Evolutionary conservation across 2,329 filamentous ascomycete species (phyloP).

Genomic region (Cryphonectria radicalis): DNA sequence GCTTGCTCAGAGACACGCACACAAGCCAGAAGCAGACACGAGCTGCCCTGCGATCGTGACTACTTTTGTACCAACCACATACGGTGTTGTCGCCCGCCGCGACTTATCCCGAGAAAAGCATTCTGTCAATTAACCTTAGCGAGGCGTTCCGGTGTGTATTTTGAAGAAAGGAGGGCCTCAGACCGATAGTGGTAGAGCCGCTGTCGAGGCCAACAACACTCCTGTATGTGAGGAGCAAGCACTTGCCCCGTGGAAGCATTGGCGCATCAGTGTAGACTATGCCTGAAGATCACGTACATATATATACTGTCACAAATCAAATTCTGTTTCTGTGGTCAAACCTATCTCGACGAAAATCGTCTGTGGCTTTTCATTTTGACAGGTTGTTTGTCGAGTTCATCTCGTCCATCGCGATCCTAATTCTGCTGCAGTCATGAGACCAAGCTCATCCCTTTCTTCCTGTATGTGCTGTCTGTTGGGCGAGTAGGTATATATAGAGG

Average conservation of each 20-base stretch:
- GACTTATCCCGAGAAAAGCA: not conserved
- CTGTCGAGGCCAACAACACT: not conserved
- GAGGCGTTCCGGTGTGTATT: constrained; percentile 10
- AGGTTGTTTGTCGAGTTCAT: not conserved
- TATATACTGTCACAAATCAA: not conserved
- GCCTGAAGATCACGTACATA: not conserved
- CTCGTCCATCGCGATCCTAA: not conserved
- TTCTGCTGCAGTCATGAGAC: not conserved
- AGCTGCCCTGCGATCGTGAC: not conserved
- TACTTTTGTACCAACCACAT: not conserved
- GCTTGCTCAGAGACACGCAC: not conserved
- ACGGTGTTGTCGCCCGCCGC: not conserved
- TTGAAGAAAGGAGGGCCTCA: not conserved
- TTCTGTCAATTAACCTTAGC: not conserved
- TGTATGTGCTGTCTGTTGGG: not conserved
- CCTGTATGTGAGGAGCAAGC: not conserved
- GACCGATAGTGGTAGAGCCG: not conserved
- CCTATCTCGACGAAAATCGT: not conserved
- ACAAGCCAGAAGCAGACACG: not conserved
- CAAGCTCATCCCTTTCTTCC: not conserved
- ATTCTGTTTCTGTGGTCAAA: not conserved
- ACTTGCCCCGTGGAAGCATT: not conserved
- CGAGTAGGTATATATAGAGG: not conserved
- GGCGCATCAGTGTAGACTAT: not conserved
- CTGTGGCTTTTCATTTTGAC: not conserved